These are phyloP conservation scores for Kodamaea sp. DNA, from an alignment of 1,139 yeast genomes.

Conservation along the genomic window DNA sequence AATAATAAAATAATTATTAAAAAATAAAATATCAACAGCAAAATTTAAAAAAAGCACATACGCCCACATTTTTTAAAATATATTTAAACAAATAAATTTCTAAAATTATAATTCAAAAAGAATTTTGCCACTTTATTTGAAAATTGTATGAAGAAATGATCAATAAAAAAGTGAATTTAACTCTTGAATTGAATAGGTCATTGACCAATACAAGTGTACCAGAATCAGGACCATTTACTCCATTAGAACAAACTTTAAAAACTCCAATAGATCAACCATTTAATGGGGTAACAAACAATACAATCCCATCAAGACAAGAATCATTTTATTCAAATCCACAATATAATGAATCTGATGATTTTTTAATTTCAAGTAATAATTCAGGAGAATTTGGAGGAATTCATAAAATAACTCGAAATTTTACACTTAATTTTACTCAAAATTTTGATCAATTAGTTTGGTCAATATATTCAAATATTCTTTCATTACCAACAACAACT, in stretches of 20 bases:
- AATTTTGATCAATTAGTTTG: constrained; percentile 38
- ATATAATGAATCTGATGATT: constrained; percentile 43
- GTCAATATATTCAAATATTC: constrained; percentile 32
- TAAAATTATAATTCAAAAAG: no score
- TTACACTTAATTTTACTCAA: constrained; percentile 35
- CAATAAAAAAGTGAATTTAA: constrained; percentile 27
- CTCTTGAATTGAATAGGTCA: constrained; percentile 31
- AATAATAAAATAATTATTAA: no score
- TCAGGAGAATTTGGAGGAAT: background rate
- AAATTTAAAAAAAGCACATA: no score
- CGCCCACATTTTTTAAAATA: no score
- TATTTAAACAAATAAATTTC: no score
- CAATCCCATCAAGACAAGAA: constrained; percentile 7
- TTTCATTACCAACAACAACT: constrained; percentile 45
- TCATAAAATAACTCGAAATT: constrained; percentile 26
- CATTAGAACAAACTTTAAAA: constrained; percentile 42
- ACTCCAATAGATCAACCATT: constrained; percentile 37
- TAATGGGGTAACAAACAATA: constrained; percentile 9
- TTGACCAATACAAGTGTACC: constrained; percentile 19
- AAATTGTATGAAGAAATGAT: constrained; percentile 14
- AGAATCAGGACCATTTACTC: constrained; percentile 40
- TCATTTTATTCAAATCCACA: constrained; percentile 28
- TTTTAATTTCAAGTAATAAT: constrained; percentile 23
- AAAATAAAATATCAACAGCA: no score
- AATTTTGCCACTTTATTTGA: background rate